Conservation (phyloP, 2,329 filamentous ascomycete genomes). For the Colletotrichum melonis region DNA sequence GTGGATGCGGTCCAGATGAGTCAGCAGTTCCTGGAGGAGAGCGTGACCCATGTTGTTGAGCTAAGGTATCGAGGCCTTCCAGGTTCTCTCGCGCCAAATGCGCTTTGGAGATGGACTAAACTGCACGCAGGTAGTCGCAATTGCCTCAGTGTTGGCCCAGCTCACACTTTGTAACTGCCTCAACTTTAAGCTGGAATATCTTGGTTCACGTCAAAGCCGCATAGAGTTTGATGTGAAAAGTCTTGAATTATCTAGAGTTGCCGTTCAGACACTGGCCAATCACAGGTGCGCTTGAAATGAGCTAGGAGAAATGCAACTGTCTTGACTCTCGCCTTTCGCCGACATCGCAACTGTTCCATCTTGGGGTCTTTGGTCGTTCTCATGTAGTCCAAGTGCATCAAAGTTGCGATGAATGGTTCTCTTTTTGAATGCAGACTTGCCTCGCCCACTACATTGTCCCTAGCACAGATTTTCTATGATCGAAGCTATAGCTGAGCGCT, state of each 20-base stretch:
- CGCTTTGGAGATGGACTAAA: not conserved
- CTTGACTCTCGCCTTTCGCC: conserved; percentile 8
- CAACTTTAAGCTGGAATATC: not conserved
- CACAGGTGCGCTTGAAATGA: conserved; percentile 10
- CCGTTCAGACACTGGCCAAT: conserved; percentile 1
- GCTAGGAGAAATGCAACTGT: not conserved
- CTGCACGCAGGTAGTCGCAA: not conserved
- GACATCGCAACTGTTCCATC: conserved; percentile 21
- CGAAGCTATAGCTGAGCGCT: not conserved
- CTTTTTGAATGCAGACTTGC: not conserved
- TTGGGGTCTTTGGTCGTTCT: not conserved
- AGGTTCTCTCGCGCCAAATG: not conserved
- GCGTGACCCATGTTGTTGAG: not conserved
- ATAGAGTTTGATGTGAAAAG: conserved; percentile 3
- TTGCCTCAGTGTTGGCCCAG: not conserved
- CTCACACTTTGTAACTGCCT: not conserved
- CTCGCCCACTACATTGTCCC: not conserved
- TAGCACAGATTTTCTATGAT: not conserved
- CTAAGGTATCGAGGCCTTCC: not conserved
- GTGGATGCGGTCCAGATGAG: conserved; percentile 1
- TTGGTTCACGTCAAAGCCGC: not conserved
- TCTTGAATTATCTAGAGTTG: not conserved
- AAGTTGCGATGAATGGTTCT: not conserved
- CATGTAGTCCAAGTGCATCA: not conserved
- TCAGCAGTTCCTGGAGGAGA: conserved; percentile 8